These are phyloP conservation scores for Corrigiola litoralis DNA, from an alignment of 179 eudicot genomes.

Conservation along the genomic window DNA sequence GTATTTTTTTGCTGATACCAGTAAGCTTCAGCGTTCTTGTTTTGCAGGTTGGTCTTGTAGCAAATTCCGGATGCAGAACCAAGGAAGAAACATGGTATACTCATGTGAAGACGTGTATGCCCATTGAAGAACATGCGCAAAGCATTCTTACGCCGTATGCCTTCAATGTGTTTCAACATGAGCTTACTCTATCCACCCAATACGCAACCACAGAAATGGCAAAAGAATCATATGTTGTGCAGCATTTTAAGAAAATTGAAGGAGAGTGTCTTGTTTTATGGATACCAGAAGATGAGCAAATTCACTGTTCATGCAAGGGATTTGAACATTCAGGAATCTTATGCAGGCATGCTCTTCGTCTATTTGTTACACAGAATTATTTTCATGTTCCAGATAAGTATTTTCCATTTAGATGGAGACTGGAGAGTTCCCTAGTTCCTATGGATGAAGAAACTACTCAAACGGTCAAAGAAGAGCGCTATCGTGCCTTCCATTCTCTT, in stretches of 20 bases:
- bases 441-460: conserved; percentile 20
- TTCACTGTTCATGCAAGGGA: conserved; percentile 49
- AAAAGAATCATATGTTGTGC: conserved; percentile 32
- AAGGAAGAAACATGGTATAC: conserved; percentile 25
- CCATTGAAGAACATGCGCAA: conserved; percentile 45
- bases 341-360: conserved; percentile 44
- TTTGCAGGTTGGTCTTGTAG: conserved; percentile 35
- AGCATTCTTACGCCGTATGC: conserved; percentile 40
- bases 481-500: conserved; percentile 29
- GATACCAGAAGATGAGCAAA: conserved; percentile 43
- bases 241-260: conserved; percentile 45
- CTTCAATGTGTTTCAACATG: conserved; percentile 37
- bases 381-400: conserved; percentile 43
- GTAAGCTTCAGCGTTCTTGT: conserved; percentile 9
- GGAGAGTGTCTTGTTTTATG: conserved; percentile 37
- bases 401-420: conserved; percentile 36
- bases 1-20: neutral
- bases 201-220: conserved; percentile 36
- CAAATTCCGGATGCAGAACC: conserved; percentile 16
- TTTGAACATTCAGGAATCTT: conserved; percentile 45
- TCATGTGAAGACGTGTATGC: conserved; percentile 36
- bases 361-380: conserved; percentile 33
- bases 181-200: conserved; percentile 33
- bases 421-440: conserved; percentile 28
- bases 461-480: conserved; percentile 18